These are phyloP conservation scores for Furcasterigmium furcatum DNA, from an alignment of 2,329 filamentous ascomycete species.

Conservation along the genomic window DNA sequence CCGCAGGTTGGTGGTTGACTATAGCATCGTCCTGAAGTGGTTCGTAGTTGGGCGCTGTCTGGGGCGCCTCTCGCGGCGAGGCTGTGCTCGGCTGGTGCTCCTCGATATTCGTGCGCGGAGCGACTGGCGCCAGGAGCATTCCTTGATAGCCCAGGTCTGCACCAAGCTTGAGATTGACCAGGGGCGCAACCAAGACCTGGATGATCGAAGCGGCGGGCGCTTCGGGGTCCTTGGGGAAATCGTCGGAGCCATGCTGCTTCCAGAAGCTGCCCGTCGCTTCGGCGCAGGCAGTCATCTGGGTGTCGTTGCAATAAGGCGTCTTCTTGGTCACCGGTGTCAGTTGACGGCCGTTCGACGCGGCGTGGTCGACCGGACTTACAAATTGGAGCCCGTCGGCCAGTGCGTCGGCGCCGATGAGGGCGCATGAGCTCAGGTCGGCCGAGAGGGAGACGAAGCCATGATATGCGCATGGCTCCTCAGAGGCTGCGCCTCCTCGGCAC, in stretches of 20 bases:
- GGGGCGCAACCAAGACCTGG: background rate
- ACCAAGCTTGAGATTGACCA: background rate
- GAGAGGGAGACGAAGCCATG: conserved; percentile 35
- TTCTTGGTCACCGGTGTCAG: conserved; percentile 33
- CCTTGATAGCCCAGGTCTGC: no score
- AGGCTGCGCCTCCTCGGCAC: background rate
- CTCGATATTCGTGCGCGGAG: no score
- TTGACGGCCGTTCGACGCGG: conserved; percentile 3
- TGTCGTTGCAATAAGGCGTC: conserved; percentile 67
- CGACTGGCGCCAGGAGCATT: no score
- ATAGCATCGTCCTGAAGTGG: no score
- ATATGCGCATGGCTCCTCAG: background rate
- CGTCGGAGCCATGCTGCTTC: background rate
- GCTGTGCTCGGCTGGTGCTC: background rate
- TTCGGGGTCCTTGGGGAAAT: no score
- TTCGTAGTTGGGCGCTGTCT: no score
- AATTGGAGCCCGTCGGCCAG: conserved; percentile 67
- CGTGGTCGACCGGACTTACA: conserved; percentile 30
- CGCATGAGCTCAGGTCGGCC: conserved; percentile 76
- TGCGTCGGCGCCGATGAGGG: conserved; percentile 80
- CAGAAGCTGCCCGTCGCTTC: conserved; percentile 72
- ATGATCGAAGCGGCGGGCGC: background rate
- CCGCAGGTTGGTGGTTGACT: no score
- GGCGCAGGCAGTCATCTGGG: conserved; percentile 65
- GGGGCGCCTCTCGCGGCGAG: background rate